Conservation (phyloP, 345 rosid species). For the Brassica rapa region DNA sequence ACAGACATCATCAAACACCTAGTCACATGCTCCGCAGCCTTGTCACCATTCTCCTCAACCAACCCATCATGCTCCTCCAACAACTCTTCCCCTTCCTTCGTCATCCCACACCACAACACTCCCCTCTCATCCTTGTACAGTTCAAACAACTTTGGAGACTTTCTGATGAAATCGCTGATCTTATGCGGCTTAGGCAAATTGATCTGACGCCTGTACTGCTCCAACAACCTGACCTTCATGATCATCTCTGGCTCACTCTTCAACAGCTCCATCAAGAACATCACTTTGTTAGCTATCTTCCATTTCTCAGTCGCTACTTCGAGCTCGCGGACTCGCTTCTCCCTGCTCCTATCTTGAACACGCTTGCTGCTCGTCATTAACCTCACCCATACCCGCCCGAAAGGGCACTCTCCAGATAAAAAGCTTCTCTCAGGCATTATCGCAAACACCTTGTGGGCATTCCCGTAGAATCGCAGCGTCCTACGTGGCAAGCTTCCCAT, state of each 20-base stretch:
- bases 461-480: neutral
- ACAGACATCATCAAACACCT: slow-evolving; percentile 82
- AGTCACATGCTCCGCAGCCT: slow-evolving; percentile 73
- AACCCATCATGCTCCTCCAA: slow-evolving; percentile 60
- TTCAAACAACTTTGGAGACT: slow-evolving; percentile 77
- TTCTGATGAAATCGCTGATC: slow-evolving; percentile 63
- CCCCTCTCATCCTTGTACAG: slow-evolving; percentile 77
- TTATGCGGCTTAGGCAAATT: slow-evolving; percentile 70
- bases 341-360: slow-evolving; percentile 74
- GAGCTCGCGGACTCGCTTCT: slow-evolving; percentile 68
- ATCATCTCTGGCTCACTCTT: slow-evolving; percentile 77
- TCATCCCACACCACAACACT: slow-evolving; percentile 79
- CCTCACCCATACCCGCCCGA: slow-evolving; percentile 48
- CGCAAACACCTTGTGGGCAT: slow-evolving; percentile 44
- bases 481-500: neutral
- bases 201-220: slow-evolving; percentile 54
- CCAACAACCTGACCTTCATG: slow-evolving; percentile 55
- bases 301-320: slow-evolving; percentile 76
- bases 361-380: slow-evolving; percentile 75
- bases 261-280: slow-evolving; percentile 64
- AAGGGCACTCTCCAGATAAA: slow-evolving; percentile 15
- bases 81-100: slow-evolving; percentile 60
- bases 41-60: slow-evolving; percentile 61
- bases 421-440: slow-evolving; percentile 45
- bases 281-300: slow-evolving; percentile 62